Evolutionary conservation across 2,329 filamentous ascomycete species (phyloP).

Genomic region (Drechslerella stenobrocha): DNA sequence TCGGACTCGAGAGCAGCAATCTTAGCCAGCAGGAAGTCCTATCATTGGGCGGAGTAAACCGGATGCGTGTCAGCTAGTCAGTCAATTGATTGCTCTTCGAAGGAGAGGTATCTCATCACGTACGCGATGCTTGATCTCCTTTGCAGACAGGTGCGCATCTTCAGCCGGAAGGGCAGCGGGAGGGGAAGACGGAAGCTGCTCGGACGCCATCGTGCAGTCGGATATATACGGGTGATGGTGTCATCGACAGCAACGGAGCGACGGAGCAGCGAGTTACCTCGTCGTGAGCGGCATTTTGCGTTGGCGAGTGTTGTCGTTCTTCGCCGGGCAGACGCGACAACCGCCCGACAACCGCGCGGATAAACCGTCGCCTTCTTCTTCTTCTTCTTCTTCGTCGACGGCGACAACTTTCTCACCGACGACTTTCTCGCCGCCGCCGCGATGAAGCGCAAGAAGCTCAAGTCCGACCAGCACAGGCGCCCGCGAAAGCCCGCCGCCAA

Average conservation of each 20-base stretch:
- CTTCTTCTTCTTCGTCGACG: background rate
- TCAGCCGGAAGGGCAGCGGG: constrained; percentile 3
- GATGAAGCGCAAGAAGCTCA: constrained; percentile 43
- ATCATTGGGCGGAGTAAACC: background rate
- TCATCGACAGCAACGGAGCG: no score
- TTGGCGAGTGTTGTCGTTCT: constrained; percentile 5
- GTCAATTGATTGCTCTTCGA: background rate
- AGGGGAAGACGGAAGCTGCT: constrained; percentile 6
- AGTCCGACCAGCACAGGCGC: constrained; percentile 7
- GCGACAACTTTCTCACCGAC: background rate
- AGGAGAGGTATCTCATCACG: background rate
- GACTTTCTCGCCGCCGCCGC: constrained; percentile 9
- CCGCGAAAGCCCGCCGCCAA: constrained; percentile 16
- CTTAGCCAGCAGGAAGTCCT: constrained; percentile 58
- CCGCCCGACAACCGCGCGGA: background rate
- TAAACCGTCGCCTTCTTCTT: background rate
- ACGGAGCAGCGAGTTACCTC: no score
- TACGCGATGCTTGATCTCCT: constrained; percentile 40
- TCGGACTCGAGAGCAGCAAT: constrained; percentile 59
- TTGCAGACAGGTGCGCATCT: constrained; percentile 10
- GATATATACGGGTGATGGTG: no score
- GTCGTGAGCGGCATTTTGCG: no score
- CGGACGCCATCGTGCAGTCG: constrained; percentile 23
- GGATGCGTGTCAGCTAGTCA: background rate
- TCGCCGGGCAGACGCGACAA: background rate